Percentiles rank a stretch among this genome's conserved stretches.
phyloP scores from a whole-genome alignment of 2,329 filamentous ascomycete species.

The Stachybotrys chartarum region DNA sequence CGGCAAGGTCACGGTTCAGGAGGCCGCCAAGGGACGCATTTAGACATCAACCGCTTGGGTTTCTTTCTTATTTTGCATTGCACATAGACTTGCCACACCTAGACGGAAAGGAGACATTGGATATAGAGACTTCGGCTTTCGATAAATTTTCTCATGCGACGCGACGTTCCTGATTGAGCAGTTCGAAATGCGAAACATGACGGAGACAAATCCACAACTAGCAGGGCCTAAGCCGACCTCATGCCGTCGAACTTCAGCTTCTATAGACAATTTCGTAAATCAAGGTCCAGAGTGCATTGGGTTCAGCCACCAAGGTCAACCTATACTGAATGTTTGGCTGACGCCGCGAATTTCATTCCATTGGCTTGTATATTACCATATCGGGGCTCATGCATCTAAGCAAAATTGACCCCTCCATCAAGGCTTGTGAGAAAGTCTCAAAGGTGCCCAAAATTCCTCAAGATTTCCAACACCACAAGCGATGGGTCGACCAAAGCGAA shows the following conservation, averaged over 20 bases:
- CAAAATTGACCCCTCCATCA: not conserved
- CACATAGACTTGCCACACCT: not conserved
- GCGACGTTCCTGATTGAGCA: too few relatives aligned
- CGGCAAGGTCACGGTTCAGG: constrained; percentile 62
- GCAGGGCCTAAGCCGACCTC: too few relatives aligned
- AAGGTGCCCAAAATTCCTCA: not conserved
- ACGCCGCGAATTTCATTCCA: not conserved
- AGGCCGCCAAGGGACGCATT: constrained; percentile 52
- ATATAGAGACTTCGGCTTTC: not conserved
- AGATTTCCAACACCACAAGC: not conserved
- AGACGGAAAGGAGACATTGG: not conserved
- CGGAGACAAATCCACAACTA: too few relatives aligned
- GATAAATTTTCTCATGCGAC: not conserved
- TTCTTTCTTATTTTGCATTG: not conserved
- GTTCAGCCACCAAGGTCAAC: too few relatives aligned
- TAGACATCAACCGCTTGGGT: constrained; percentile 4
- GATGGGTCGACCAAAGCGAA: constrained; percentile 53
- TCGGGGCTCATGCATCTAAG: not conserved
- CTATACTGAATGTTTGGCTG: not conserved
- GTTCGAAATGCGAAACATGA: too few relatives aligned
- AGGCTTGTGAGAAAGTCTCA: not conserved
- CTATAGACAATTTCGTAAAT: too few relatives aligned
- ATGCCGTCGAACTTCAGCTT: too few relatives aligned
- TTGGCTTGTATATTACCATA: not conserved
- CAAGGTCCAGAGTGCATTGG: too few relatives aligned